These are phyloP conservation scores for Sphaerobolus stellatus DNA, from an alignment of 1,284 basidiomycete species.

Conservation along the genomic window DNA sequence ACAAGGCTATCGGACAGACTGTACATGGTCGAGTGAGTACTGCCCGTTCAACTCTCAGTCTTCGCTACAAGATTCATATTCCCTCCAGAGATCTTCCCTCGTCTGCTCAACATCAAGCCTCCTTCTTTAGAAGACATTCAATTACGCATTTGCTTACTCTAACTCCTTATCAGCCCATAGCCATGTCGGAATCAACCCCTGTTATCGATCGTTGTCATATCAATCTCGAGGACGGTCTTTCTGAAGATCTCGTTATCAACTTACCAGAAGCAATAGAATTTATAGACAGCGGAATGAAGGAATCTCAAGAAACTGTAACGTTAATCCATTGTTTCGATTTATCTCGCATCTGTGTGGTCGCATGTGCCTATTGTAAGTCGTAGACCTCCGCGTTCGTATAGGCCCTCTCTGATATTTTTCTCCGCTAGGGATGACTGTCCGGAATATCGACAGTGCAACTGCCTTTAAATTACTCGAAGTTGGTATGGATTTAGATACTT, in stretches of 20 bases:
- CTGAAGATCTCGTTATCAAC: constrained; percentile 7
- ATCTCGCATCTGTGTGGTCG: constrained; percentile 5
- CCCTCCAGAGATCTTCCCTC: constrained; percentile 10
- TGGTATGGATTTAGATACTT: neutral
- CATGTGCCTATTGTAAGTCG: constrained; percentile 11
- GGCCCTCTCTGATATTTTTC: neutral
- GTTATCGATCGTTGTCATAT: constrained; percentile 10
- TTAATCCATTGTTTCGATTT: constrained; percentile 13
- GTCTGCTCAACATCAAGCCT: constrained; percentile 2
- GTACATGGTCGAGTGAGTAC: constrained; percentile 9
- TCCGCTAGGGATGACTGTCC: constrained; percentile 6
- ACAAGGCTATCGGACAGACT: constrained; percentile 6
- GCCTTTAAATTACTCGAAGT: constrained; percentile 11
- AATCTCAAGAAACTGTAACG: neutral
- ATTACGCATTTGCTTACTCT: constrained; percentile 10
- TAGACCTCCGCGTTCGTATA: neutral
- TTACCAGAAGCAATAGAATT: constrained; percentile 12
- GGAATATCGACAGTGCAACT: neutral
- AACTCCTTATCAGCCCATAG: constrained; percentile 9
- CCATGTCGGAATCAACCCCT: constrained; percentile 9
- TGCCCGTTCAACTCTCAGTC: neutral
- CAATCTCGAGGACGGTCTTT: constrained; percentile 6
- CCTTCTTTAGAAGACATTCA: constrained; percentile 4
- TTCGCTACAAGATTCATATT: neutral
- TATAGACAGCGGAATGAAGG: constrained; percentile 6